Evolutionary conservation across 2,329 filamentous ascomycete genomes (phyloP), one percentile per base, ranked within the genome.

Genomic region (Thelonectria rubi): DNA sequence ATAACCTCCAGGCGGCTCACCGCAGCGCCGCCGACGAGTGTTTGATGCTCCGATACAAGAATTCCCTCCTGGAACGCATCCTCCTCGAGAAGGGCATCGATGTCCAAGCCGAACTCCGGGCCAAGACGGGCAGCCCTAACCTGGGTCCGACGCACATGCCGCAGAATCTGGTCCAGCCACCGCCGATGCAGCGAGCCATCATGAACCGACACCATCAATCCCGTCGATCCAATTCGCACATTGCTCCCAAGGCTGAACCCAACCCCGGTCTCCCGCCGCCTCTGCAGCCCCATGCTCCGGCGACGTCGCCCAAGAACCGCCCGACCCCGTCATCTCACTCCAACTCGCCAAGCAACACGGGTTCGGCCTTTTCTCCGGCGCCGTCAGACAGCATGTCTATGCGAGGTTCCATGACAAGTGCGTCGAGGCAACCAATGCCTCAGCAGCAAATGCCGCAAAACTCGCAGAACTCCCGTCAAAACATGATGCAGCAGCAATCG

Each of bases 21-120:
- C 92, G 95, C 71, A 94, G 88, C 73, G 95, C 95, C 60, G 93
- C 94, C 60, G 95, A 98, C 77, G 95, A 98, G 79, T 98, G 95
- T 76, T 80, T 98, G 74, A 98, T 99, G 95, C 84, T 99, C 71
- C 91, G 95, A 61, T 99, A 98, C 79, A 98, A 98, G 82, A 99
- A 98, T 78, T 98, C 95, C 42, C 83, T 98, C 50, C 86, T 99
- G 37, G 95, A 99, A 80, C 88, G 95, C 61, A 97, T 99, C 73
- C 85, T 99, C 55, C 85, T 99, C 39, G 95, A 99, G 80, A 98
- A 98, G 85, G 94, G 93, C 71, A 97, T 98, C 78, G 94, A 99
- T 83, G 95, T 99, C 50, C 93, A 98, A 80, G 92, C 94, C 65
- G 95, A 98, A 80, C 86, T 99, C 71, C 91, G 92, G 66, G 90